These are phyloP conservation scores for Geosmithia putterillii DNA, from an alignment of 2,329 filamentous ascomycete species.

Conservation along the genomic window DNA sequence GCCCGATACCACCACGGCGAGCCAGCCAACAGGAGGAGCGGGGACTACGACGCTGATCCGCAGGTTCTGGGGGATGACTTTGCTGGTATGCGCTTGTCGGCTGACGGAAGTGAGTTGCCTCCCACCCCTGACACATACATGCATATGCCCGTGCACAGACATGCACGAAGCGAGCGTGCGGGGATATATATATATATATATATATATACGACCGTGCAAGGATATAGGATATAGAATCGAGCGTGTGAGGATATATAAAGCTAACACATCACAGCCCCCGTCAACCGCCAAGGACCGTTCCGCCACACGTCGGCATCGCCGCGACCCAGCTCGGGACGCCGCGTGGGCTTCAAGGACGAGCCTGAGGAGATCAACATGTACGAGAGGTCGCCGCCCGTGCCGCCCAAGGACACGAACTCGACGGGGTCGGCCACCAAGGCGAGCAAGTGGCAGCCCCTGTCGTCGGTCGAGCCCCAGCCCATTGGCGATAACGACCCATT, in stretches of 20 bases:
- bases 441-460: conserved; percentile 96
- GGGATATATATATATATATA: too few relatives aligned
- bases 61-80: conserved; percentile 87
- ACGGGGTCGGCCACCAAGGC: conserved; percentile 34
- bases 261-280: conserved; percentile 15
- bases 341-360: conserved; percentile 45
- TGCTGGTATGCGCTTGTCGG: conserved; percentile 51
- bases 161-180: too few relatives aligned
- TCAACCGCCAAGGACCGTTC: conserved; percentile 41
- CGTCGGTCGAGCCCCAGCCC: conserved; percentile 67
- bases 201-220: not conserved
- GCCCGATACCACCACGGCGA: conserved; percentile 20
- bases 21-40: conserved; percentile 52
- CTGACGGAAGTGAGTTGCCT: conserved; percentile 47
- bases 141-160: too few relatives aligned
- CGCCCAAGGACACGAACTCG: conserved; percentile 34
- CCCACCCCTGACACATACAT: too few relatives aligned
- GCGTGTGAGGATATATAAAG: not conserved
- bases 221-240: not conserved
- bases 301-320: conserved; percentile 36
- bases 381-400: conserved; percentile 45
- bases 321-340: conserved; percentile 32
- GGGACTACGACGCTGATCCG: conserved; percentile 88
- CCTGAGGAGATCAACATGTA: conserved; percentile 70
- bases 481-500: conserved; percentile 91